Conservation (phyloP, 352 stramenopile species). For the Phytophthora fragariaefolia region DNA sequence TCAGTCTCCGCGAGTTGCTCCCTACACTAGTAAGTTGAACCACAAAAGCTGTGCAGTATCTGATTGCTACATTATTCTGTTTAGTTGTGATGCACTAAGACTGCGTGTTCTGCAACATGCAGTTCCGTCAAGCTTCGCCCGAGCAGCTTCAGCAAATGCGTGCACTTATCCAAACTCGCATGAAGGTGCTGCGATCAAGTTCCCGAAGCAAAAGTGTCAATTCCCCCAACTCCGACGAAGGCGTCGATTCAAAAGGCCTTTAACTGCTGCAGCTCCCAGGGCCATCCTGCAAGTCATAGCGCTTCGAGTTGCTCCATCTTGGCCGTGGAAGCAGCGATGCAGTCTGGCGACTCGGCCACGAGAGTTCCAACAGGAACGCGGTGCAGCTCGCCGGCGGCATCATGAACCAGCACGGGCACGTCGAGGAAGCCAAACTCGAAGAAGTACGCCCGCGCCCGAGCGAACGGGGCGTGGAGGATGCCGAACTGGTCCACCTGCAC, state of each 20-base stretch:
- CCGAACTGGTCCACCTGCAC: constrained; percentile 91
- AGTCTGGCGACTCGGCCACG: constrained; percentile 59
- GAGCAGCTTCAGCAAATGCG: constrained; percentile 63
- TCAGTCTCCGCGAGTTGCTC: constrained; percentile 58
- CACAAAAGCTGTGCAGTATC: too few relatives aligned
- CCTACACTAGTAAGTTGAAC: constrained; percentile 53
- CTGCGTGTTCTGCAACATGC: not conserved
- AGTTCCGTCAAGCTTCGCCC: constrained; percentile 58
- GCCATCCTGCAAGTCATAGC: too few relatives aligned
- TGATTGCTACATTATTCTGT: constrained; percentile 11
- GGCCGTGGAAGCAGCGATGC: constrained; percentile 48
- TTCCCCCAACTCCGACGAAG: not conserved
- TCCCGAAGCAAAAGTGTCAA: constrained; percentile 4
- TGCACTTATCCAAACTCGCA: constrained; percentile 35
- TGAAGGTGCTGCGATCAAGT: constrained; percentile 15
- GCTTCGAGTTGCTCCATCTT: constrained; percentile 25
- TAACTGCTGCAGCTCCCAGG: too few relatives aligned
- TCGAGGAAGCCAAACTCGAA: constrained; percentile 75
- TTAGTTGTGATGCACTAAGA: constrained; percentile 10
- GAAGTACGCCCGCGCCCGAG: constrained; percentile 83
- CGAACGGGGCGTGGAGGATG: constrained; percentile 87
- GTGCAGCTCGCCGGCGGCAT: constrained; percentile 35
- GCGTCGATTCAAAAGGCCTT: not conserved
- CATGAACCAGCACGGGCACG: constrained; percentile 50
- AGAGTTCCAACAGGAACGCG: constrained; percentile 48